Base-by-base conservation (phyloP, 2,329 filamentous ascomycete species). In the Cladosporium phlei region DNA sequence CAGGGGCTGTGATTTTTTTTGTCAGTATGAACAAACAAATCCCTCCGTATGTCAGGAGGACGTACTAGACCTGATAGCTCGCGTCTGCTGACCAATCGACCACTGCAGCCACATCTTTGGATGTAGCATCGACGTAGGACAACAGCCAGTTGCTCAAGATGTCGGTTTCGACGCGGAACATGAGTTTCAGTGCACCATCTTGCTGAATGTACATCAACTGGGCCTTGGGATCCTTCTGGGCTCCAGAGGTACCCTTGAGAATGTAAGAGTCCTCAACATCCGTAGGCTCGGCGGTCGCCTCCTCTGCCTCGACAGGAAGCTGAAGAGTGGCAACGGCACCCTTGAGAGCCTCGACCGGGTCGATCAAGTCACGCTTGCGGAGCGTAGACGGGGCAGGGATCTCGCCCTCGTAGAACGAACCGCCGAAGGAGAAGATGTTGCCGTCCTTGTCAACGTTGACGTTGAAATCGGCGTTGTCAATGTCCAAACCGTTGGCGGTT, bases 391-490 rank as follows among this genome's bases (percentile, higher is more conserved):
- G 59, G 11, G 64, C 62, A 42, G 75, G 69, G 20, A 74, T 60
- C 8, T 65, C 56, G 29, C 73, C 74, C 20, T 66, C 69, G 64
- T 65, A 70, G 53, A 72, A 71, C 4, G 68, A 69, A 51, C 76
- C 77, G 29, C 78, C 77, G 49, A 74, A 78, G 2, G 77, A 81
- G 63, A 82, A 78, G 42, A 82, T 66, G 8, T 64, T 68, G 20
- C 79, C 78, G 49, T 81, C 71, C 14, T 65, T 58, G 19, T 64
- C 74, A 54, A 80, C 75, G 52, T 81, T 81, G 38, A 81, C 75
- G 42, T 80, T 79, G 55, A 80, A 78, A 56, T 79, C 75, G 1
- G 74, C 76, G 54, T 81, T 81, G 54, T 80, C 78, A 49, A 82
- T 73, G 50, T 81, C 78, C 19, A 81, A 59, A 1, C 73, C 78